Evolutionary conservation across 2,329 filamentous ascomycete genomes (phyloP), one percentile per base, ranked within the genome.

Genomic region (Pseudophaeomoniella oleicola): DNA sequence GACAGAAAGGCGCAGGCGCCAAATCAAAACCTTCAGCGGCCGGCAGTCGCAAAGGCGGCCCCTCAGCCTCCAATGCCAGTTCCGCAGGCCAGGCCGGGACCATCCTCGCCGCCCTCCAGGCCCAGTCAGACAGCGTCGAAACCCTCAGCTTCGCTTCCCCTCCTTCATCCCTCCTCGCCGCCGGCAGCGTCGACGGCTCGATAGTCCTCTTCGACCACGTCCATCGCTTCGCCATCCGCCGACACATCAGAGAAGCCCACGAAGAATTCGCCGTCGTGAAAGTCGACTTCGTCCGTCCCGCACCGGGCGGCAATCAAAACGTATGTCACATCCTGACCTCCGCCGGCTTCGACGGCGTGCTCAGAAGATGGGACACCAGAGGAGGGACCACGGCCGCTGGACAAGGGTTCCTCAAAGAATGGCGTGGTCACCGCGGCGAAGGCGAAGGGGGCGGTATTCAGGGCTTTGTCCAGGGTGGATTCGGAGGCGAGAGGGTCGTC

Each of bases 181-280:
- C 72, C 0, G 75, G 73, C 4, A 75, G 71, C 37, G 75, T 79
- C 6, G 75, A 79, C 50, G 73, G 74, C 29, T 69, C 63, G 38
- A 87, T 98, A 43, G 82, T 77, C 6, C 71, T 98, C 2, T 94
- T 86, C 55, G 90, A 98, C 58, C 79, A 81, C 0, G 75, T 80
- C 31, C 79, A 90, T 47, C 77, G 82, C 36, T 96, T 94, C 52
- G 82, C 86, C 2, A 75, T 92, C n/a, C 72, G 90, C 36, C 67
- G 84, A 37, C 78, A 86, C 52, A 83, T 96, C 45, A 69, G 71
- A 35, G 80, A 81, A 35, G 87, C 84, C 1, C 88, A 93, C 55
- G 81, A 87, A 45, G 81, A 84, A n/a, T 80, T 81, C 50, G 80
- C 84, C 1, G 84, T 98, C 14, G 88, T 96, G 42, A 88, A 92